Percentiles rank a stretch among this genome's conserved stretches.
phyloP scores from a whole-genome alignment of 2,329 filamentous ascomycete species.

The Ophiocordyceps robertsii region DNA sequence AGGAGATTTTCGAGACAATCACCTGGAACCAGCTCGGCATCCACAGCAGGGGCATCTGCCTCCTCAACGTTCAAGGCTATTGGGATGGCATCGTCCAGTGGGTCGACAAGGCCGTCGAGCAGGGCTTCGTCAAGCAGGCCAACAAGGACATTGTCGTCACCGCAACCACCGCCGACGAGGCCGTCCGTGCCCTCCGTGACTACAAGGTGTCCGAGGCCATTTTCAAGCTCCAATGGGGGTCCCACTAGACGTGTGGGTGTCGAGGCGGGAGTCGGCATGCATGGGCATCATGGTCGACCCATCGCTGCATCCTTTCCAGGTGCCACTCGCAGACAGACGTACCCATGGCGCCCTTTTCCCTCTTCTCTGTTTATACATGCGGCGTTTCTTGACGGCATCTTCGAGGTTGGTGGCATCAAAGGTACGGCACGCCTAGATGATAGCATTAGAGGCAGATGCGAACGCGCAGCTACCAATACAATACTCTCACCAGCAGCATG shows the following conservation, averaged over 20 bases:
- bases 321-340: too few species aligned
- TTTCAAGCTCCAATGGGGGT: conserved; percentile 72
- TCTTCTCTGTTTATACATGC: background rate
- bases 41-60: conserved; percentile 63
- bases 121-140: conserved; percentile 60
- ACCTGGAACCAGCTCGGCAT: conserved; percentile 98
- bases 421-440: background rate
- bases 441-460: background rate
- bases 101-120: conserved; percentile 61
- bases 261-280: too few species aligned
- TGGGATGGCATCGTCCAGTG: conserved; percentile 79
- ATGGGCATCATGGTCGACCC: too few species aligned
- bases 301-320: too few species aligned
- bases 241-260: conserved; percentile 31
- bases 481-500: too few species aligned
- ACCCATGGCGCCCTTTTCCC: too few species aligned
- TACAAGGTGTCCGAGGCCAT: conserved; percentile 67
- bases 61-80: conserved; percentile 82
- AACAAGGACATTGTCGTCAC: conserved; percentile 71
- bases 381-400: background rate
- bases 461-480: too few species aligned
- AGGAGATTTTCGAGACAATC: conserved; percentile 83
- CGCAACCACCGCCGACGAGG: conserved; percentile 57
- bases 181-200: conserved; percentile 53
- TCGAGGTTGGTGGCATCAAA: too few species aligned